These are phyloP conservation scores for Aspergillus ellipticus DNA, from an alignment of 495 filamentous ascomycete genomes.

Conservation along the genomic window DNA sequence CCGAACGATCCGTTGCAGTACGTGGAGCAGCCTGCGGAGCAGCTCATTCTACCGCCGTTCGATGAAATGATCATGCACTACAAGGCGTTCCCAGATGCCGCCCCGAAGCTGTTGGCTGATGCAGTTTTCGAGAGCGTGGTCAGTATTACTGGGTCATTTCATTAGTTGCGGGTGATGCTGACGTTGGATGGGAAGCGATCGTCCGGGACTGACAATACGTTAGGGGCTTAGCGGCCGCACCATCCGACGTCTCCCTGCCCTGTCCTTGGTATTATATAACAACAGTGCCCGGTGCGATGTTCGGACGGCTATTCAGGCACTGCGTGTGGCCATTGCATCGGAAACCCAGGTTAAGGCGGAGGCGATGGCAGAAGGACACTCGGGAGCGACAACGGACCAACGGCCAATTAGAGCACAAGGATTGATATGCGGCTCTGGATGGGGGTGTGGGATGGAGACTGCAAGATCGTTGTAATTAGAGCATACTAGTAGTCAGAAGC, in stretches of 20 bases:
- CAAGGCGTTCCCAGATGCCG: conserved; percentile 14
- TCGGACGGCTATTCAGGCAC: conserved; percentile 19
- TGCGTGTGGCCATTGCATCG: conserved; percentile 16
- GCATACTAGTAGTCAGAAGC: background rate
- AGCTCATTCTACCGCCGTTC: conserved; percentile 13
- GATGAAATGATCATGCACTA: conserved; percentile 21
- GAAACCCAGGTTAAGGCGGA: conserved; percentile 12
- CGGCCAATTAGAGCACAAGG: background rate
- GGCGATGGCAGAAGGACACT: conserved; percentile 6
- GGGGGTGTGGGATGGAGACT: background rate
- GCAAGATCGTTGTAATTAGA: background rate
- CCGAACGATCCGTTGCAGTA: conserved; percentile 20
- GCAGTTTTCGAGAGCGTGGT: conserved; percentile 17
- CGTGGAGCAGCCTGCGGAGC: conserved; percentile 15
- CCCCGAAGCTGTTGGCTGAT: conserved; percentile 19
- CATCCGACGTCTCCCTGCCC: conserved; percentile 20
- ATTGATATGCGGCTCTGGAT: background rate
- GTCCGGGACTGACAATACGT: background rate
- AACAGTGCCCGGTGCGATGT: conserved; percentile 13
- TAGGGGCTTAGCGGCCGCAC: conserved; percentile 25
- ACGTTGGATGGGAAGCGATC: background rate
- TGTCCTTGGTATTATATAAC: conserved; percentile 20
- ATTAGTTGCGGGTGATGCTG: background rate
- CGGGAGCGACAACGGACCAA: background rate
- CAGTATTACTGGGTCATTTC: background rate